Base-by-base conservation (phyloP, 495 filamentous ascomycete species). In the Podospora conica region DNA sequence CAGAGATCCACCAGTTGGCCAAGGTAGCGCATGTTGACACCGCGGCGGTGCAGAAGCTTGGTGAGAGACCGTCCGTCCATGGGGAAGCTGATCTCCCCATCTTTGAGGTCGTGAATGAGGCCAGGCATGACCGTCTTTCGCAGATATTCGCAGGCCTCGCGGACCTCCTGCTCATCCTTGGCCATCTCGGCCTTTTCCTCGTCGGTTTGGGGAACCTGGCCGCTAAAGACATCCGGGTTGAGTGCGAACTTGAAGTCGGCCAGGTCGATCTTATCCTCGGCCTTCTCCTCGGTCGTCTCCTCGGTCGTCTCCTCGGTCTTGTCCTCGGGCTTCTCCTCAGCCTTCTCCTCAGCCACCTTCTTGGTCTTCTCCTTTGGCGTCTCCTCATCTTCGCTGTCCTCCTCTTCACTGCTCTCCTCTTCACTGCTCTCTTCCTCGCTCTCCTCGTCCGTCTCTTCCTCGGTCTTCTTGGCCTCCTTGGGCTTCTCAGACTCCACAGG, bases 1-100 rank as follows among this genome's bases (percentile, higher is more conserved):
- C 89, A 86, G 56, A 91, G 81, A 57, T 84, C 80, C 22, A 90
- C 90, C 69, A 98, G 73, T 74, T 86, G 90, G 59, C 96, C 96
- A 27, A 99, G 85, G 77, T 99, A 99, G 72, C 96, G 88, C 68
- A 97, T 85, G 81, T 98, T 99, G 80, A 99, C 91, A 76, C 96
- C 96, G 33, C 96, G 92, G 79, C 96, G 96, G 80, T 99, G 96
- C 80, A 99, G 85, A 54, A 97, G 85, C 68, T 88, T 86, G 67
- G 87, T 91, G 64, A 99, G 82, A 24, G 93, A 97, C 70, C 90
- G 86, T 53, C 96, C 96, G 72, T 99, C 96, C 92, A 98, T 97
- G 48, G 96, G 96, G 82, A 97, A 97, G 67, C 93, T 92, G 58
- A 97, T 88, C 67, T 99, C 96, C 10, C 92, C 91, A 70, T 96